A percentile compares a stretch with the other conserved stretches of the same genome.
These are phyloP conservation scores for Claviceps monticola DNA, from an alignment of 2,329 filamentous ascomycete species.

Conservation along the genomic window DNA sequence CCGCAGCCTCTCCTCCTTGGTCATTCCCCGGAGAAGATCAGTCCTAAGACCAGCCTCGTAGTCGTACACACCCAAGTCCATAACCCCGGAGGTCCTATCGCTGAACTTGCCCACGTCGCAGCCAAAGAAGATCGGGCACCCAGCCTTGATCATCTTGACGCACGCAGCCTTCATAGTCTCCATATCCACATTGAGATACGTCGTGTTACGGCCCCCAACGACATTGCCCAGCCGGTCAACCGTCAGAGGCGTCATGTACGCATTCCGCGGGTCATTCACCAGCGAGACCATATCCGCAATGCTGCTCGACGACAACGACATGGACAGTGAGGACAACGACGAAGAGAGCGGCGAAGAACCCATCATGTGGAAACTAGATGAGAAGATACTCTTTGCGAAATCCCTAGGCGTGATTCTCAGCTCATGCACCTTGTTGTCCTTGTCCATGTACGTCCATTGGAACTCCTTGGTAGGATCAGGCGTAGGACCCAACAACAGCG, in stretches of 20 bases:
- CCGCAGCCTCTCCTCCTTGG: slow-evolving; percentile 59
- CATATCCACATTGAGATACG: slow-evolving; percentile 75
- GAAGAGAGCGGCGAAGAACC: not conserved
- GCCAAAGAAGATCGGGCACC: slow-evolving; percentile 77
- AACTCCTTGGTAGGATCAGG: slow-evolving; percentile 57
- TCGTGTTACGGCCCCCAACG: slow-evolving; percentile 59
- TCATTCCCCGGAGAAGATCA: slow-evolving; percentile 54
- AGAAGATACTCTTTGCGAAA: slow-evolving; percentile 53
- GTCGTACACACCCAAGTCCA: slow-evolving; percentile 66
- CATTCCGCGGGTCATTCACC: slow-evolving; percentile 73
- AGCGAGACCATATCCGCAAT: slow-evolving; percentile 64
- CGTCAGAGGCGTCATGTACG: slow-evolving; percentile 56
- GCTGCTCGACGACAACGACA: slow-evolving; percentile 29
- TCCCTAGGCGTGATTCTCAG: slow-evolving; percentile 52
- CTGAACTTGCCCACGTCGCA: slow-evolving; percentile 77
- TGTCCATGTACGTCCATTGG: slow-evolving; percentile 67
- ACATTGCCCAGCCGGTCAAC: slow-evolving; percentile 73
- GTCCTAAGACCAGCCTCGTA: slow-evolving; percentile 78
- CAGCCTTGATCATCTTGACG: slow-evolving; percentile 64
- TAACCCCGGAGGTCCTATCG: slow-evolving; percentile 53
- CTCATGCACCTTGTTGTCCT: slow-evolving; percentile 47
- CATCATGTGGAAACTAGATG: slow-evolving; percentile 37
- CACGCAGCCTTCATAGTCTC: slow-evolving; percentile 55
- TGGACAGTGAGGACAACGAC: not conserved
- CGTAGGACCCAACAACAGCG: slow-evolving; percentile 67